Percentiles rank a stretch among this genome's conserved stretches.
Conservation (phyloP, 2,329 filamentous ascomycete genomes). For the Phoma sp. region DNA sequence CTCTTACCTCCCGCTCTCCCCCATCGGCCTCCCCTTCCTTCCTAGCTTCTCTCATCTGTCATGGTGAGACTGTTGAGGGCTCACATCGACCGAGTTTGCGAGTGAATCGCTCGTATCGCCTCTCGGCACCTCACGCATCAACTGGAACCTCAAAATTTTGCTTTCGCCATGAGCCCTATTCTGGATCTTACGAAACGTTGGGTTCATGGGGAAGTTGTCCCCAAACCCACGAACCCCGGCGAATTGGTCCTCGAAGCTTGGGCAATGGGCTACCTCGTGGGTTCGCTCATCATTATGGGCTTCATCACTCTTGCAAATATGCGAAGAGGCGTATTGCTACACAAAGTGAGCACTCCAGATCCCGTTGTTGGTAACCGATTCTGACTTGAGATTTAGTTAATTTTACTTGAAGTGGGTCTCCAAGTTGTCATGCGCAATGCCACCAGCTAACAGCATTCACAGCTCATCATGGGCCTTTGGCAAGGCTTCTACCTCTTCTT, state of each 20-base stretch:
- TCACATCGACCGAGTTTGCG: constrained; percentile 20
- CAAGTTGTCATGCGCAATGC: neutral
- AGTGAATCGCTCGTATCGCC: constrained; percentile 32
- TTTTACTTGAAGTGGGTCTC: constrained; percentile 55
- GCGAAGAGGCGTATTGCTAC: constrained; percentile 55
- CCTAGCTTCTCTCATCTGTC: constrained; percentile 19
- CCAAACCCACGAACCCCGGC: constrained; percentile 41
- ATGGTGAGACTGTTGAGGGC: constrained; percentile 28
- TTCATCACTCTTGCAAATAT: constrained; percentile 59
- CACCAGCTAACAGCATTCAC: constrained; percentile 16
- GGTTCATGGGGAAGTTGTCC: constrained; percentile 29
- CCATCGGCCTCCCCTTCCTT: neutral
- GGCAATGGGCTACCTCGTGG: constrained; percentile 52
- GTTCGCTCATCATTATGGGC: constrained; percentile 56
- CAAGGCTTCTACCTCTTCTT: constrained; percentile 69
- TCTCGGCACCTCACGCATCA: constrained; percentile 23
- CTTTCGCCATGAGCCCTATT: constrained; percentile 28
- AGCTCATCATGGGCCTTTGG: constrained; percentile 64
- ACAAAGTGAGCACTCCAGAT: constrained; percentile 47
- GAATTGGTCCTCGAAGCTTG: constrained; percentile 51
- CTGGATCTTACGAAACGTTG: constrained; percentile 18
- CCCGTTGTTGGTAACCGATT: neutral
- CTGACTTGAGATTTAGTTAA: constrained; percentile 48
- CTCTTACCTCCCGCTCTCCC: constrained; percentile 10
- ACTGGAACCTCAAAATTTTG: constrained; percentile 23